These are phyloP conservation scores for Canavalia ensiformis DNA, from an alignment of 306 rosid species.

Conservation along the genomic window DNA sequence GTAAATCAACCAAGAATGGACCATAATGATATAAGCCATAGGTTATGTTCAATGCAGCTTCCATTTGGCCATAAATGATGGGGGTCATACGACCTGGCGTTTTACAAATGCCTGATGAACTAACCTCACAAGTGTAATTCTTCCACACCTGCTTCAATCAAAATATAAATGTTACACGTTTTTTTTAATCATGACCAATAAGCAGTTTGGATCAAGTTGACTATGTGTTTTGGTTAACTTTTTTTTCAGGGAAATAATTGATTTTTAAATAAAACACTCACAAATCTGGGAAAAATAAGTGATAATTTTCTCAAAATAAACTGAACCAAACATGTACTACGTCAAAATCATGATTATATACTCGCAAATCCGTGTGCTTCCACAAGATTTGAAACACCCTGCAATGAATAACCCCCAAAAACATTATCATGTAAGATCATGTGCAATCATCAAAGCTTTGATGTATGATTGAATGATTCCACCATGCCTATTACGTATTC, in stretches of 20 bases:
- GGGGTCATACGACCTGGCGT: slow-evolving; percentile 86
- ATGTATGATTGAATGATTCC: no score
- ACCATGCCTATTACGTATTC: no score
- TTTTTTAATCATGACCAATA: not conserved
- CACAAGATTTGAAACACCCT: not conserved
- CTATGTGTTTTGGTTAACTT: no score
- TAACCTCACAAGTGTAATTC: slow-evolving; percentile 65
- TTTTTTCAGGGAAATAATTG: no score
- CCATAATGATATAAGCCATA: slow-evolving; percentile 73
- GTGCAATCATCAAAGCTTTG: not conserved
- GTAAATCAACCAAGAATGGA: slow-evolving; percentile 74
- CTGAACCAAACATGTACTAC: no score
- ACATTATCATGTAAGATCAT: not conserved
- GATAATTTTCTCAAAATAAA: no score
- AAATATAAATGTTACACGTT: slow-evolving; percentile 21
- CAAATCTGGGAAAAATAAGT: no score
- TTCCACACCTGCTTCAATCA: slow-evolving; percentile 74
- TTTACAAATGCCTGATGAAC: slow-evolving; percentile 56
- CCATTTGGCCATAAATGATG: slow-evolving; percentile 58
- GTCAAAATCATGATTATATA: not conserved
- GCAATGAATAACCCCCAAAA: not conserved
- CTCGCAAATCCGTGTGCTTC: not conserved
- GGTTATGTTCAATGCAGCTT: slow-evolving; percentile 71
- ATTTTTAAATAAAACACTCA: no score
- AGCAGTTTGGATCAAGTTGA: not conserved